These are phyloP conservation scores for Rhododendron ovatum DNA, from an alignment of 148 eudicot genomes.

Conservation along the genomic window DNA sequence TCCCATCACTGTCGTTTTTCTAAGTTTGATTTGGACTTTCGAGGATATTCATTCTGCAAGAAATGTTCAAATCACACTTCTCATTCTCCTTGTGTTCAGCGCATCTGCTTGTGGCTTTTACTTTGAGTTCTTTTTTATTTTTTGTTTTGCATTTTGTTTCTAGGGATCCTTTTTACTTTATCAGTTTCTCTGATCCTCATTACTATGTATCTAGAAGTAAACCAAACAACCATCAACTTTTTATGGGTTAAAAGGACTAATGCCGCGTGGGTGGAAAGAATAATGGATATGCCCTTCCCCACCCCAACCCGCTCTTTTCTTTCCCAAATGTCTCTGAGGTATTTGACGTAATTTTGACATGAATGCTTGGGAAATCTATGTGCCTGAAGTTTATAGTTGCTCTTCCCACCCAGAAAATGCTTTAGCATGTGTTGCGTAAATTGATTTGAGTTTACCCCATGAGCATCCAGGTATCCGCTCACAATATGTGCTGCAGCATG, in stretches of 20 bases:
- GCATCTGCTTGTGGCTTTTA: not conserved
- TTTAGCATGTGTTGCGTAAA: not conserved
- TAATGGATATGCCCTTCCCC: not conserved
- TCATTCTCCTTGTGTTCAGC: not conserved
- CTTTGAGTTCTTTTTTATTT: not conserved
- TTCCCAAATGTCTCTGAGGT: not conserved
- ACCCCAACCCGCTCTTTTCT: not conserved
- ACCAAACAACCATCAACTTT: not conserved
- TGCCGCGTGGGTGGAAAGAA: not conserved
- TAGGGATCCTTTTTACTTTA: not conserved
- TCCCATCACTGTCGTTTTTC: not conserved
- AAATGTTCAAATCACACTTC: not conserved
- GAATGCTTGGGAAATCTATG: not conserved
- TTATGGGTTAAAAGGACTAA: not conserved
- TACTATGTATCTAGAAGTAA: not conserved
- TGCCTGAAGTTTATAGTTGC: not conserved
- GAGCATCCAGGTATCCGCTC: not conserved
- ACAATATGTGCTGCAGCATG: not conserved
- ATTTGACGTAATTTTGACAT: not conserved
- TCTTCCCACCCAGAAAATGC: not conserved
- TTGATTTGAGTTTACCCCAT: constrained; percentile 4
- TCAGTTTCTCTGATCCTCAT: not conserved
- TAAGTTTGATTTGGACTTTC: not conserved
- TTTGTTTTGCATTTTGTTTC: not conserved
- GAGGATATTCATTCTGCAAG: not conserved